Percentiles rank a stretch among this genome's conserved stretches.
phyloP scores from a whole-genome alignment of 2,329 filamentous ascomycete genomes.

The Pseudogymnoascus sp. region DNA sequence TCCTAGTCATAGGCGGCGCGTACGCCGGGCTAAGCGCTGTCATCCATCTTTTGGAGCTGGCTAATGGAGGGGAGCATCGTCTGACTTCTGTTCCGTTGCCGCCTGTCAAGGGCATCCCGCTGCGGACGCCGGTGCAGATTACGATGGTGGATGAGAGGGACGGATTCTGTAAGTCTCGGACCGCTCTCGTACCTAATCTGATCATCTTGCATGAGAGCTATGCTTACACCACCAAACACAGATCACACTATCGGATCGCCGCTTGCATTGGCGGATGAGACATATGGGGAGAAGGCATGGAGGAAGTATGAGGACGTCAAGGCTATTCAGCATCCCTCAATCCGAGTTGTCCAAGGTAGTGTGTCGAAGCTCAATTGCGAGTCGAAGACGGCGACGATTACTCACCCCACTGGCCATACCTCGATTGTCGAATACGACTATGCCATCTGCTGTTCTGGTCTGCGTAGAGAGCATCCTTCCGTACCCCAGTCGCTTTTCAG shows the following conservation, averaged over 20 bases:
- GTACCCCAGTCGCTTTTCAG: slow-evolving; percentile 58
- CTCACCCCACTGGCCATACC: slow-evolving; percentile 39
- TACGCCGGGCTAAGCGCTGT: slow-evolving; percentile 63
- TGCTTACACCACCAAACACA: slow-evolving; percentile 28
- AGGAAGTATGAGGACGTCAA: slow-evolving; percentile 59
- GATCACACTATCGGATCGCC: slow-evolving; percentile 71
- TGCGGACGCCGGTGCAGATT: slow-evolving; percentile 53
- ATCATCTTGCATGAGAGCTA: not conserved
- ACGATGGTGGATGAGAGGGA: slow-evolving; percentile 73
- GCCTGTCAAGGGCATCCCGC: slow-evolving; percentile 23
- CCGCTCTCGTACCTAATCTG: not conserved
- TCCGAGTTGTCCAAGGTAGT: slow-evolving; percentile 59
- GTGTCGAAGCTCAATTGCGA: slow-evolving; percentile 52
- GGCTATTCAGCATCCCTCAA: slow-evolving; percentile 52
- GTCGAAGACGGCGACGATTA: slow-evolving; percentile 50
- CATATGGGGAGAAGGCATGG: slow-evolving; percentile 62
- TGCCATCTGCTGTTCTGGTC: slow-evolving; percentile 62
- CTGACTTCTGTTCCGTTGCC: slow-evolving; percentile 4
- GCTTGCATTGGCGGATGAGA: slow-evolving; percentile 56
- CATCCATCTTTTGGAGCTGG: slow-evolving; percentile 59
- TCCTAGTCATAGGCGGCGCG: slow-evolving; percentile 63
- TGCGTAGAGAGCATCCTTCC: slow-evolving; percentile 62
- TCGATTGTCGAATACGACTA: slow-evolving; percentile 55
- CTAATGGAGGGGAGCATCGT: slow-evolving; percentile 40
- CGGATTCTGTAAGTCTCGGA: slow-evolving; percentile 59